A percentile compares a stretch with the other conserved stretches of the same genome.
These are phyloP conservation scores for Trypanosoma melophagium DNA, from an alignment of 208 protist species.

Conservation along the genomic window DNA sequence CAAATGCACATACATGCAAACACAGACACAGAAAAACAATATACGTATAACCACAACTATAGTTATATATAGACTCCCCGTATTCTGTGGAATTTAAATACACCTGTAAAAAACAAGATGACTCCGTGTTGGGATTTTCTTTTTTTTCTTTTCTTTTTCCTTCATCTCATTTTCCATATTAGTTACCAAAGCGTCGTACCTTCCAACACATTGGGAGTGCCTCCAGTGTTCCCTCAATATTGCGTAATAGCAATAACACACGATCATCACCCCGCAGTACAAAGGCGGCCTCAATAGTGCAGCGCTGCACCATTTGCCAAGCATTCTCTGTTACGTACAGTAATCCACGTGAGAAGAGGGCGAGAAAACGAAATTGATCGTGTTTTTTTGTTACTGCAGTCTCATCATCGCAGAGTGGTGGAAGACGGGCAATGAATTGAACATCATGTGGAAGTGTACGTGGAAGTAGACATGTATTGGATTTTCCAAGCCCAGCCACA, in stretches of 20 bases:
- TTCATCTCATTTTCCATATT: neutral
- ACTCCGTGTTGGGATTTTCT: neutral
- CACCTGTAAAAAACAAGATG: neutral
- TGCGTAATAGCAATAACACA: conserved; percentile 76
- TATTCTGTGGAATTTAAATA: too few relatives aligned
- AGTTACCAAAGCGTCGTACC: conserved; percentile 90
- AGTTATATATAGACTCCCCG: too few relatives aligned
- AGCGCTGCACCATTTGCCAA: conserved; percentile 76
- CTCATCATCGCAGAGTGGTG: neutral
- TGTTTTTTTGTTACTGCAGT: neutral
- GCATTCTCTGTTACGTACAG: conserved; percentile 40
- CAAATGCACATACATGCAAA: neutral
- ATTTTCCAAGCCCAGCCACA: conserved; percentile 18
- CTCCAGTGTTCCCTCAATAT: conserved; percentile 81
- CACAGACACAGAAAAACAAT: too few relatives aligned
- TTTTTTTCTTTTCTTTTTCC: conserved; percentile 10
- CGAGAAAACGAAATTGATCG: conserved; percentile 31
- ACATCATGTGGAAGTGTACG: conserved; percentile 29
- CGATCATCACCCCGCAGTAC: conserved; percentile 44
- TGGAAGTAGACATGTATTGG: conserved; percentile 3
- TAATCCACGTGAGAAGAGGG: conserved; percentile 73
- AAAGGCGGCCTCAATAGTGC: conserved; percentile 70
- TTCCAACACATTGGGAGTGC: conserved; percentile 86
- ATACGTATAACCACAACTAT: too few relatives aligned
- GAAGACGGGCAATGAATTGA: conserved; percentile 23